Conservation (phyloP, 805 yeast species). For the Metschnikowia colocasiae region DNA sequence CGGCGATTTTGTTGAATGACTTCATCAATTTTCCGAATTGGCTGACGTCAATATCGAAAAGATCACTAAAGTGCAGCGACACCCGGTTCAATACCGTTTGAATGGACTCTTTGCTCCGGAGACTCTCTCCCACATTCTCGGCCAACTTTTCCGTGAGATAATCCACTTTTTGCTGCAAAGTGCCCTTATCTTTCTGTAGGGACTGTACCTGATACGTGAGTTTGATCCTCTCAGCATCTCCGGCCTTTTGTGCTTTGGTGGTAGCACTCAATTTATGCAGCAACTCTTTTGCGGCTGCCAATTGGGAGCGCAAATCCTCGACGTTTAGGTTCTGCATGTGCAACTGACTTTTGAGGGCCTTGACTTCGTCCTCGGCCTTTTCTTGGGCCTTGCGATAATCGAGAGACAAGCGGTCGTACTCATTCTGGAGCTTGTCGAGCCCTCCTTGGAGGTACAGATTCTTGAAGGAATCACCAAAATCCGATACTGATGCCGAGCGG, state of each 20-base stretch:
- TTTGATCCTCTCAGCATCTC: constrained; percentile 43
- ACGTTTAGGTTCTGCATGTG: constrained; percentile 10
- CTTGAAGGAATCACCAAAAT: constrained; percentile 2
- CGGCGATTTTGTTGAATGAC: constrained; percentile 52
- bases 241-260: constrained; percentile 38
- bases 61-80: constrained; percentile 41
- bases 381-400: constrained; percentile 9
- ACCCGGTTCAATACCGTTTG: constrained; percentile 23
- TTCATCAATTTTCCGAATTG: constrained; percentile 49
- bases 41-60: constrained; percentile 39
- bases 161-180: constrained; percentile 33
- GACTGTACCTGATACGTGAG: constrained; percentile 40
- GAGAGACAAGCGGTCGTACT: constrained; percentile 11
- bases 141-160: constrained; percentile 37
- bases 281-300: constrained; percentile 6
- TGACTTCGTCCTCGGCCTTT: constrained; percentile 3
- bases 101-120: constrained; percentile 1
- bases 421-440: constrained; percentile 15
- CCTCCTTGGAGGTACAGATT: constrained; percentile 2
- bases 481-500: constrained; percentile 11
- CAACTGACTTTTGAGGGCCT: constrained; percentile 12
- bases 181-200: constrained; percentile 34
- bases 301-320: constrained; percentile 13
- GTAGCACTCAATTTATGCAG: constrained; percentile 23
- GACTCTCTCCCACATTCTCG: constrained; percentile 19